Conservation (phyloP, 768 basidiomycete species). For the Galerina marginata region DNA sequence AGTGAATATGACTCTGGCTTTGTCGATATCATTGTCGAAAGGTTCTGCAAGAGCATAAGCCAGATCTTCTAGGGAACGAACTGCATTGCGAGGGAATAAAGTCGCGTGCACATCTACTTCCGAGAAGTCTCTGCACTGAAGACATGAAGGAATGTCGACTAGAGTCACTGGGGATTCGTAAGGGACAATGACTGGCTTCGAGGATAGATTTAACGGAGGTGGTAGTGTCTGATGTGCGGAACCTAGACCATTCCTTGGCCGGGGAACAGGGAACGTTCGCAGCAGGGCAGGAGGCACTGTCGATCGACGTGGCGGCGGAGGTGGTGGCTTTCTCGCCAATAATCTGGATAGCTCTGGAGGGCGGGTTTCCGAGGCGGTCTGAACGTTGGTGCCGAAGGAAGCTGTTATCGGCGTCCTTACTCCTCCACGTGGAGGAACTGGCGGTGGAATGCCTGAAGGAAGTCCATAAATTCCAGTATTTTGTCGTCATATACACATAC, state of each 20-base stretch:
- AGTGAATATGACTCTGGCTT: slow-evolving; percentile 50
- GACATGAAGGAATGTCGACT: slow-evolving; percentile 32
- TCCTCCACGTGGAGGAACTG: neutral
- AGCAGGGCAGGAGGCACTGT: slow-evolving; percentile 18
- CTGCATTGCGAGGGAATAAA: slow-evolving; percentile 45
- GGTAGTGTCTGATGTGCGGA: slow-evolving; percentile 4
- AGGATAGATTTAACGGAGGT: slow-evolving; percentile 22
- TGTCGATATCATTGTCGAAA: slow-evolving; percentile 47
- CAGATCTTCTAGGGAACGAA: slow-evolving; percentile 43
- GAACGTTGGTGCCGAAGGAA: neutral
- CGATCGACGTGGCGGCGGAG: slow-evolving; percentile 30
- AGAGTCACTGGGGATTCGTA: neutral
- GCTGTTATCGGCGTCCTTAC: neutral
- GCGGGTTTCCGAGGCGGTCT: neutral
- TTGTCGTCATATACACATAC: slow-evolving; percentile 12
- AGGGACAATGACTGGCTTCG: slow-evolving; percentile 13
- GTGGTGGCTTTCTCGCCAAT: slow-evolving; percentile 40
- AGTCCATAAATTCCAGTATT: neutral
- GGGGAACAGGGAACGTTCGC: neutral
- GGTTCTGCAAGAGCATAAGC: slow-evolving; percentile 46
- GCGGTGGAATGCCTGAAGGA: neutral
- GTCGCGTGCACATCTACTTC: slow-evolving; percentile 49
- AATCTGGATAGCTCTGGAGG: slow-evolving; percentile 23
- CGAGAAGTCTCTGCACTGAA: slow-evolving; percentile 50
- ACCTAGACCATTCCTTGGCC: slow-evolving; percentile 1